Percentiles rank a stretch among this genome's conserved stretches.
These are phyloP conservation scores for Carex littledalei DNA, from an alignment of 176 grass and related monocot species.

Conservation along the genomic window DNA sequence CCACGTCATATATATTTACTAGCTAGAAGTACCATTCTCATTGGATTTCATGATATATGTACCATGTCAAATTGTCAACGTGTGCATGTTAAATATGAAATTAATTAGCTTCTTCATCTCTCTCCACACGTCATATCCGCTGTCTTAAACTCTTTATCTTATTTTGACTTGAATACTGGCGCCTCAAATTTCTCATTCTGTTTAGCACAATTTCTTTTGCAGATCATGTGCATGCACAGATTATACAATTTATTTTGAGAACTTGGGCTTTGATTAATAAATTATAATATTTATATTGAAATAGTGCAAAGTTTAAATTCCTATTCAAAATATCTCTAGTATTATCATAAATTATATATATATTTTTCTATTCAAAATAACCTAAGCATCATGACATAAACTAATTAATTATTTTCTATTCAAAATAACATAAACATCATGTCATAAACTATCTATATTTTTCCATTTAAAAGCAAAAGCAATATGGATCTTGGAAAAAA, in stretches of 20 bases:
- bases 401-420: too few relatives aligned
- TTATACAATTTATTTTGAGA: neutral
- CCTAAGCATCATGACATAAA: too few relatives aligned
- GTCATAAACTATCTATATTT: too few relatives aligned
- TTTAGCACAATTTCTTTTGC: neutral
- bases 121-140: neutral
- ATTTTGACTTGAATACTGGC: neutral
- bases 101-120: neutral
- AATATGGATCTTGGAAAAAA: too few relatives aligned
- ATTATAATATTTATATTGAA: too few relatives aligned
- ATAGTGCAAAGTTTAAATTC: too few relatives aligned
- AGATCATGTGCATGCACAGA: neutral
- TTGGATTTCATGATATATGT: neutral
- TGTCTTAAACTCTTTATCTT: neutral
- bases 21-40: neutral
- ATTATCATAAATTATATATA: too few relatives aligned
- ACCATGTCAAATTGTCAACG: constrained; percentile 7
- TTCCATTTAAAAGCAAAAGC: too few relatives aligned
- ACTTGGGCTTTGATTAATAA: neutral
- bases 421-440: too few relatives aligned
- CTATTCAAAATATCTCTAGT: too few relatives aligned
- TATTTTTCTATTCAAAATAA: too few relatives aligned
- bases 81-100: neutral
- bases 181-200: neutral
- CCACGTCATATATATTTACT: neutral